These are phyloP conservation scores for Neofusicoccum sp. DNA, from an alignment of 2,329 filamentous ascomycete species.

Conservation along the genomic window DNA sequence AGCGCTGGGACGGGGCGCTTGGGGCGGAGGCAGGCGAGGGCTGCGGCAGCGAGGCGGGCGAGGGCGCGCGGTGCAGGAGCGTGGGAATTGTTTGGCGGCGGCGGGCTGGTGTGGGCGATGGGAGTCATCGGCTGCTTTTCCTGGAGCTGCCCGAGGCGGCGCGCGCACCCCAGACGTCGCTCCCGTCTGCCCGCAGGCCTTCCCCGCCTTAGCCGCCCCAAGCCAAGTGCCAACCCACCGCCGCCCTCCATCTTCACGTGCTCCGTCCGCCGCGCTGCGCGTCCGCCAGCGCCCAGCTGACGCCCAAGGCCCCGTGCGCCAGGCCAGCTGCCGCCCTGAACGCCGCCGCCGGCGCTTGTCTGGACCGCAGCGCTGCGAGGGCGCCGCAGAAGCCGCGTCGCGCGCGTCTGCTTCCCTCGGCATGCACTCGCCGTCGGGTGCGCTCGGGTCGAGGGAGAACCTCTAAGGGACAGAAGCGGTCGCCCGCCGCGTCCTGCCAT, in stretches of 20 bases:
- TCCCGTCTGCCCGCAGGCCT: conserved; percentile 16
- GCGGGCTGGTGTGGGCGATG: background rate
- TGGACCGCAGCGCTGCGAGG: background rate
- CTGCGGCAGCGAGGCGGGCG: background rate
- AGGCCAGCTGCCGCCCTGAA: background rate
- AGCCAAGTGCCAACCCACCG: background rate
- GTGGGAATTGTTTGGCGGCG: background rate
- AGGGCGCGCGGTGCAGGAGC: background rate
- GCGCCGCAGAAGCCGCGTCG: background rate
- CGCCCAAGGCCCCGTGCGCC: background rate
- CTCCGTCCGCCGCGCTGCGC: background rate
- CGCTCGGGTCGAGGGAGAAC: conserved; percentile 1
- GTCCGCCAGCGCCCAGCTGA: background rate
- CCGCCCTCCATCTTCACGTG: background rate
- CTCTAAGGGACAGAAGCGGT: conserved; percentile 5
- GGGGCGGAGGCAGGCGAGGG: background rate
- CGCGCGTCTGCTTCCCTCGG: background rate
- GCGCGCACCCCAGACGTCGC: conserved; percentile 12
- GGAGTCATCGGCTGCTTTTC: conserved; percentile 18
- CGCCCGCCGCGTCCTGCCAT: background rate
- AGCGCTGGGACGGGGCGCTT: background rate
- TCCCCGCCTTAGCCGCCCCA: conserved; percentile 9
- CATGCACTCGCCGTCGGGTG: background rate
- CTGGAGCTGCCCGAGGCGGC: conserved; percentile 16
- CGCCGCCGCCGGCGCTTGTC: background rate